Base-by-base conservation (phyloP, 495 filamentous ascomycete species). In the Cairneyella variabilis region DNA sequence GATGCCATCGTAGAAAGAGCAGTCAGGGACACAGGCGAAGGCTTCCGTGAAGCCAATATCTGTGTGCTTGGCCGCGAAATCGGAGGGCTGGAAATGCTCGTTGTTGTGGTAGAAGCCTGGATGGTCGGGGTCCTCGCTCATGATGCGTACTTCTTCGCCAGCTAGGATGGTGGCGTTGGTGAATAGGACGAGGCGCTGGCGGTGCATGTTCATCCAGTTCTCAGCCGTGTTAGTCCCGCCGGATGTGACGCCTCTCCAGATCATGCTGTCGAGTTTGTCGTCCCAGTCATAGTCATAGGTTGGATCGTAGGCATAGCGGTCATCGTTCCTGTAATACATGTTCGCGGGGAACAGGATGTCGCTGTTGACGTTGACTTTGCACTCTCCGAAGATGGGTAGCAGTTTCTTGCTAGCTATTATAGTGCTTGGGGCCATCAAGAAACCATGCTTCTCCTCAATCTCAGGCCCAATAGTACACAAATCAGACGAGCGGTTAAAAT, bases 301-400 rank as follows among this genome's bases (percentile, higher is more conserved):
- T 10, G 72, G 66, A 17, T 79, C 76, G 20, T 75, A 69, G 3
- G 69, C 62, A 70, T 89, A 91, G 18, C 84, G 78, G 38, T 75
- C 67, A 42, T 90, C 83, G 16, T 86, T 70, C 40, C 76, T 76
- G 70, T 83, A 85, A 64, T 90, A 89, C 83, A 86, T 87, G 53
- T 87, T 82, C 1, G 84, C 81, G 0, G 88, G 88, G 53, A 92
- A 82, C 16, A 91, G 73, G 53, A 91, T 86, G 53, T 91, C 88
- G 64, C 85, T 90, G 68, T 90, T 91, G 51, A 85, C 77, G 38
- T 79, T 77, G 48, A 90, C 73, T 64, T 93, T 91, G 65, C 79
- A 86, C 44, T 85, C 87, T 50, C 86, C 79, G 61, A 92, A 91
- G 8, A 90, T 66, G 0, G 88, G 89, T 16, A 90, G 69, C 26